phyloP scores from a whole-genome alignment of 495 filamentous ascomycete genomes.

The Talaromyces trachyspermus region DNA sequence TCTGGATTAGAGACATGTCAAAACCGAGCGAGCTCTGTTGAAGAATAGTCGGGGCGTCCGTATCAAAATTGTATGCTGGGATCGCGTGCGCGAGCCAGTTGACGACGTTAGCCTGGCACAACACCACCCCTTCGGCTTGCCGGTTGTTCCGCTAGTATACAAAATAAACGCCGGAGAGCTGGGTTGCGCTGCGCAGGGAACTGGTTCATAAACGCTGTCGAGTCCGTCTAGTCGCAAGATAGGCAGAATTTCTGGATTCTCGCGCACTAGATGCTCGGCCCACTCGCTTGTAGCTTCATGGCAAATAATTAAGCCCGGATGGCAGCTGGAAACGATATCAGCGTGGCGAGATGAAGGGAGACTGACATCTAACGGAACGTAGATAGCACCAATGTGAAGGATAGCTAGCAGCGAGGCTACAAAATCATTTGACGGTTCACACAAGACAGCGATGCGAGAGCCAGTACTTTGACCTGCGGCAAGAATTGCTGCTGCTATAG shows the following conservation, averaged over 20 bases:
- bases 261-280: too few relatives aligned
- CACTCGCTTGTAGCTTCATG: too few relatives aligned
- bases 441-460: constrained; percentile 14
- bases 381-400: constrained; percentile 37
- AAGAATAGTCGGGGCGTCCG: constrained; percentile 21
- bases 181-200: constrained; percentile 11
- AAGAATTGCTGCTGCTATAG: constrained; percentile 9
- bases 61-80: too few relatives aligned
- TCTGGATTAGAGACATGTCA: constrained; percentile 31
- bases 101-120: constrained; percentile 21
- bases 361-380: constrained; percentile 45
- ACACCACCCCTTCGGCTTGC: constrained; percentile 28
- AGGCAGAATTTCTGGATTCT: background rate
- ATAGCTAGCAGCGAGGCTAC: constrained; percentile 47
- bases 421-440: constrained; percentile 30
- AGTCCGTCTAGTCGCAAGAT: too few relatives aligned
- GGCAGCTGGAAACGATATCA: constrained; percentile 12
- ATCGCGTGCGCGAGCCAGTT: constrained; percentile 28
- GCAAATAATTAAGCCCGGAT: too few relatives aligned
- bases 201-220: too few relatives aligned
- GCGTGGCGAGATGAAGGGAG: constrained; percentile 24
- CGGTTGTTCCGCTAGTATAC: constrained; percentile 34
- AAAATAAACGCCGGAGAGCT: constrained; percentile 27
- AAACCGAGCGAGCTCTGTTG: constrained; percentile 38
- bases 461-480: constrained; percentile 6